Evolutionary conservation across 495 filamentous ascomycete genomes (phyloP).

Genomic region (Tetracladium marchalianum): DNA sequence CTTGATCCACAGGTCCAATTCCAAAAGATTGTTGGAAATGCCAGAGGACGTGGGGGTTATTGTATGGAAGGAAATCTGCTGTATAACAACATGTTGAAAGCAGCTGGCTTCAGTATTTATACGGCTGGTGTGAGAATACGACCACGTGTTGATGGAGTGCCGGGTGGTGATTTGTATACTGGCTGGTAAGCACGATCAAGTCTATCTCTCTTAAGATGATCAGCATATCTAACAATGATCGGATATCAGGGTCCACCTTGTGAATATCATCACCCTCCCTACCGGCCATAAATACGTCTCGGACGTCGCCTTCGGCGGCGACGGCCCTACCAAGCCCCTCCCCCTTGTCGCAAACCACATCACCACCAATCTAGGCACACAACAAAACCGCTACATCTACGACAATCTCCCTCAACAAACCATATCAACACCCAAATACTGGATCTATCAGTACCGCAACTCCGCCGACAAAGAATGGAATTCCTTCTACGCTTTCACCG

Average conservation of each 20-base stretch:
- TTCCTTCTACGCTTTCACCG: constrained; percentile 31
- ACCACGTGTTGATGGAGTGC: constrained; percentile 12
- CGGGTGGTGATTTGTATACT: constrained; percentile 37
- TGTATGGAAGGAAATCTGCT: constrained; percentile 69
- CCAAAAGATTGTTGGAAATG: constrained; percentile 47
- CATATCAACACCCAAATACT: constrained; percentile 21
- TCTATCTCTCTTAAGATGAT: background rate
- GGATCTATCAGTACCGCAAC: constrained; percentile 32
- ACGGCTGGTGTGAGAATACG: constrained; percentile 25
- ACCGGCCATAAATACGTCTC: constrained; percentile 41
- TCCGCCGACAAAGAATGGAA: constrained; percentile 19
- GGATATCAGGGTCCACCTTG: constrained; percentile 51
- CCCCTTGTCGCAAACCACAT: constrained; percentile 1
- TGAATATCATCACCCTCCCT: constrained; percentile 54
- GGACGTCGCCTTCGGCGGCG: constrained; percentile 62
- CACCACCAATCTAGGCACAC: constrained; percentile 21
- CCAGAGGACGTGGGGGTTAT: constrained; percentile 54
- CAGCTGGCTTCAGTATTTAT: constrained; percentile 49
- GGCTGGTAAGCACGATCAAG: constrained; percentile 24
- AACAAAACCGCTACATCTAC: constrained; percentile 22
- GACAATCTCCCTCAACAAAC: constrained; percentile 14
- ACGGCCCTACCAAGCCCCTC: constrained; percentile 12
- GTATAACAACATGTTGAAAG: constrained; percentile 52
- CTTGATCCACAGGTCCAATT: constrained; percentile 50
- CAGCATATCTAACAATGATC: background rate